Percentiles rank a stretch among this genome's conserved stretches.
phyloP scores from a whole-genome alignment of 768 basidiomycete genomes.

The Neoboletus subvelutipes region DNA sequence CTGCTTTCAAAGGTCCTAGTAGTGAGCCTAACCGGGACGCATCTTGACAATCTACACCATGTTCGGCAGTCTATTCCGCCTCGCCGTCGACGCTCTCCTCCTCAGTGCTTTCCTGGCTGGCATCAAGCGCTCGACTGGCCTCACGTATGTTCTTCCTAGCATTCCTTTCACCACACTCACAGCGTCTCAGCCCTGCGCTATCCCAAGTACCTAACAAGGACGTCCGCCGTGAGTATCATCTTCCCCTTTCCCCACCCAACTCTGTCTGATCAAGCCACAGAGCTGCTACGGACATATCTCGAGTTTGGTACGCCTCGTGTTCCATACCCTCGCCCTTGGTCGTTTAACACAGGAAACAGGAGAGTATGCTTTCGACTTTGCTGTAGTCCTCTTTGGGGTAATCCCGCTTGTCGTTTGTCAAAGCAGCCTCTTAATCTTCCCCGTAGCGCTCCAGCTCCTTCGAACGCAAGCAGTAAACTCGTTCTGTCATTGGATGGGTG shows the following conservation, averaged over 20 bases:
- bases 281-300: conserved; percentile 72
- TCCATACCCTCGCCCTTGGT: background rate
- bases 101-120: conserved; percentile 82
- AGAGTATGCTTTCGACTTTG: conserved; percentile 86
- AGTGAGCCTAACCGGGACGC: too few species aligned
- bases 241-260: background rate
- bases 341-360: conserved; percentile 42
- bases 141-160: conserved; percentile 60
- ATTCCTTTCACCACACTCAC: background rate
- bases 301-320: conserved; percentile 61
- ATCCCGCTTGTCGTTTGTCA: conserved; percentile 1
- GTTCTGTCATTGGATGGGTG: background rate
- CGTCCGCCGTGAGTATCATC: conserved; percentile 63
- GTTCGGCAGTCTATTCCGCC: conserved; percentile 48
- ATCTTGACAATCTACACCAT: conserved; percentile 9
- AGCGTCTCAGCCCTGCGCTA: conserved; percentile 58
- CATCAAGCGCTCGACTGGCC: conserved; percentile 77
- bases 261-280: conserved; percentile 36
- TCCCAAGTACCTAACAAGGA: conserved; percentile 85
- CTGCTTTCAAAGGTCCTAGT: background rate
- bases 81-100: conserved; percentile 76
- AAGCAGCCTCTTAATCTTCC: conserved; percentile 2
- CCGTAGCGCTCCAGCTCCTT: conserved; percentile 70
- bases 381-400: conserved; percentile 81
- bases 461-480: conserved; percentile 44